Conservation (phyloP, 1,139 yeast species). For the Nakaseomyces glabratus region DNA sequence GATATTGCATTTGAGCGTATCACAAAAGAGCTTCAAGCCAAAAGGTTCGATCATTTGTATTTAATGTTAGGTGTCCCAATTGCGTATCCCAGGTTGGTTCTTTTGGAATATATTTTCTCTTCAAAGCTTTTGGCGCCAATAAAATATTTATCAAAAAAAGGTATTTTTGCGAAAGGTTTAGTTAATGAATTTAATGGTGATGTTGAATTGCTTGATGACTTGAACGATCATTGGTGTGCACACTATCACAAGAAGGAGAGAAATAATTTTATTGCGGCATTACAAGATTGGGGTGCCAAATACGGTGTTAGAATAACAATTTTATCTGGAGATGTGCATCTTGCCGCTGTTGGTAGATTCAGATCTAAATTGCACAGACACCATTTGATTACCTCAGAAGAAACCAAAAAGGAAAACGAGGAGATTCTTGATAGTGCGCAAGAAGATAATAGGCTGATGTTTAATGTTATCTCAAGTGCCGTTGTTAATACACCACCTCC, state of each 20-base stretch:
- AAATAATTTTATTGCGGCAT: conserved; percentile 46
- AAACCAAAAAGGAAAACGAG: conserved; percentile 34
- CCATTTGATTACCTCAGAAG: conserved; percentile 29
- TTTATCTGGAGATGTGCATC: conserved; percentile 87
- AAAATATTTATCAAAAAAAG: conserved; percentile 58
- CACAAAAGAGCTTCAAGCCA: conserved; percentile 40
- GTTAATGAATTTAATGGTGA: conserved; percentile 89
- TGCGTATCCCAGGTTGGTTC: conserved; percentile 84
- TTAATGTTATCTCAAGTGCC: conserved; percentile 82
- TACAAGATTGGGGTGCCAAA: conserved; percentile 55
- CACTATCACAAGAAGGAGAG: conserved; percentile 73
- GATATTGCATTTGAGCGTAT: conserved; percentile 51
- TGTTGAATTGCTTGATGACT: conserved; percentile 81
- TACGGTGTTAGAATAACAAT: conserved; percentile 70
- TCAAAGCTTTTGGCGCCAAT: conserved; percentile 57
- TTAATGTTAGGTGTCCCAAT: conserved; percentile 91
- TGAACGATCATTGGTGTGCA: conserved; percentile 96
- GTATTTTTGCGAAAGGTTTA: conserved; percentile 56
- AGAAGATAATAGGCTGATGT: conserved; percentile 64
- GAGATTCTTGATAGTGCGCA: conserved; percentile 45
- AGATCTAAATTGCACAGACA: conserved; percentile 49
- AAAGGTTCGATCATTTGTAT: conserved; percentile 60
- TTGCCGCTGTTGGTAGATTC: conserved; percentile 75
- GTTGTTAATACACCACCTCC: conserved; percentile 93
- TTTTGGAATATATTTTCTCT: conserved; percentile 70